phyloP scores from a whole-genome alignment of 2,329 filamentous ascomycete species.

The Magnaporthales sp. region DNA sequence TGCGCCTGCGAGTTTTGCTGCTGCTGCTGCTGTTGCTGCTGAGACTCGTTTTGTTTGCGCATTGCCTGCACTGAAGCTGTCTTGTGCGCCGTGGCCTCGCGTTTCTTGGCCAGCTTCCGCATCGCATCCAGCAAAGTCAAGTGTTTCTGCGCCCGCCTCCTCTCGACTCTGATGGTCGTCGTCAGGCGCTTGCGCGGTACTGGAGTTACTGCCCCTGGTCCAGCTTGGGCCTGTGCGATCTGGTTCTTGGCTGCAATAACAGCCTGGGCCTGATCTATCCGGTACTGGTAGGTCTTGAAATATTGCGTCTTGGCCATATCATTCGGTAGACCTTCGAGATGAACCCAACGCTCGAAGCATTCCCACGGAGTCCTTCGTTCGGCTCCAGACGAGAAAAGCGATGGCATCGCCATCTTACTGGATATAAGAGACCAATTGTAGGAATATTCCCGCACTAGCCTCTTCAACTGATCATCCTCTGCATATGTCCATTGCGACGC shows the following conservation, averaged over 20 bases:
- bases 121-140: conserved; percentile 87
- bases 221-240: conserved; percentile 27
- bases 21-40: conserved; percentile 5
- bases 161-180: conserved; percentile 75
- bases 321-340: conserved; percentile 78
- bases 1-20: conserved; percentile 14
- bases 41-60: conserved; percentile 67
- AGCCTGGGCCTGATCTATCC: conserved; percentile 52
- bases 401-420: conserved; percentile 65
- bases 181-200: conserved; percentile 60
- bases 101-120: conserved; percentile 90
- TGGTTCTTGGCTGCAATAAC: conserved; percentile 45
- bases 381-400: conserved; percentile 71
- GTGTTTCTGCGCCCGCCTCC: conserved; percentile 77
- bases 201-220: conserved; percentile 35
- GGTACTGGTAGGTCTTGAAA: conserved; percentile 63
- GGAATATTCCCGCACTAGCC: conserved; percentile 80
- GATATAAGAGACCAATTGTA: conserved; percentile 98
- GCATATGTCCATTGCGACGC: conserved; percentile 86
- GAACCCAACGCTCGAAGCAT: conserved; percentile 95
- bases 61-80: conserved; percentile 65
- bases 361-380: conserved; percentile 95
- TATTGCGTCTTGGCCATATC: conserved; percentile 96
- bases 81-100: conserved; percentile 78
- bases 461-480: conserved; percentile 84